A percentile compares a stretch with the other conserved stretches of the same genome.
Conservation (phyloP, 129 eudicot genomes). For the Apium graveolens region DNA sequence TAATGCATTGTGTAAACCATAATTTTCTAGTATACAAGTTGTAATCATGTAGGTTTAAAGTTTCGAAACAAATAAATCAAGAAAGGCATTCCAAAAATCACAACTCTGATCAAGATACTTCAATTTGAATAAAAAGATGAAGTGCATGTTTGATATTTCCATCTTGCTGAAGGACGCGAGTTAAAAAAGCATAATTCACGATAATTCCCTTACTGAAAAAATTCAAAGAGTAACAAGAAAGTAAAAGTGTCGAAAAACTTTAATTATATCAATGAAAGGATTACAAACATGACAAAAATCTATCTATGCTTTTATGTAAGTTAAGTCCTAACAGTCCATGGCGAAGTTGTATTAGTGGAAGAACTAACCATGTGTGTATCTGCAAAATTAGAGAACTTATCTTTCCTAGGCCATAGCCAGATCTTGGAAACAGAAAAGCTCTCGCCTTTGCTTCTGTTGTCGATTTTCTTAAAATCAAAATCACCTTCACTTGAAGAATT, state of each 20-base stretch:
- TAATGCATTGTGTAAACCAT: neutral
- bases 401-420: constrained; percentile 95
- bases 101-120: neutral
- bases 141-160: constrained; percentile 4
- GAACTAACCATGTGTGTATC: constrained; percentile 40
- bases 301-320: constrained; percentile 9
- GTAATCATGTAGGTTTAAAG: neutral
- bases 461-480: constrained; percentile 61
- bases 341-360: constrained; percentile 48
- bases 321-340: constrained; percentile 33
- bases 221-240: neutral
- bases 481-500: constrained; percentile 41
- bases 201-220: neutral
- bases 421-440: constrained; percentile 97
- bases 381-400: constrained; percentile 42
- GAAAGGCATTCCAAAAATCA: neutral
- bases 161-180: neutral
- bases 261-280: neutral
- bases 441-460: constrained; percentile 70
- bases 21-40: neutral
- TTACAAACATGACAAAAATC: neutral
- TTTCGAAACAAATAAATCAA: neutral
- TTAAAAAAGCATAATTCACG: neutral
- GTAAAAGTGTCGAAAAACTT: neutral
- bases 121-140: neutral